Evolutionary conservation across 2,329 filamentous ascomycete genomes (phyloP).

Genomic region (Colletotrichum sp.): DNA sequence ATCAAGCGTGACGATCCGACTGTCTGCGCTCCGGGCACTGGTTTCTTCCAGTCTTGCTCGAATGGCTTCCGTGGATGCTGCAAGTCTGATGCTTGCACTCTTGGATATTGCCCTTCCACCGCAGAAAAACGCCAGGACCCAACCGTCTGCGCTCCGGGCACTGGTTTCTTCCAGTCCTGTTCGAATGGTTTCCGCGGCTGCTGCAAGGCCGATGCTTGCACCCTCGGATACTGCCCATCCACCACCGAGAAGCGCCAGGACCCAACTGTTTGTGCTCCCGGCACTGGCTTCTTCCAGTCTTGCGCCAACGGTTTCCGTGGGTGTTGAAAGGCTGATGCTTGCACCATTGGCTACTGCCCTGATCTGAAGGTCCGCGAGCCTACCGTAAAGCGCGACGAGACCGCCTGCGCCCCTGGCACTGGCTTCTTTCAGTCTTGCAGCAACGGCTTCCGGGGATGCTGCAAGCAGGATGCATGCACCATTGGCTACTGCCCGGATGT

Average conservation of each 20-base stretch:
- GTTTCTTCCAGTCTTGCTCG: slow-evolving; percentile 6
- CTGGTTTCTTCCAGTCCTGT: slow-evolving; percentile 12
- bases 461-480: slow-evolving; percentile 11
- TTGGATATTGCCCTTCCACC: neutral
- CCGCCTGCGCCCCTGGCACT: slow-evolving; percentile 3
- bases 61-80: slow-evolving; percentile 13
- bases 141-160: neutral
- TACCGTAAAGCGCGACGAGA: neutral
- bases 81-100: slow-evolving; percentile 6
- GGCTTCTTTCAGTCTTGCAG: slow-evolving; percentile 14
- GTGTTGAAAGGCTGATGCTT: slow-evolving; percentile 11
- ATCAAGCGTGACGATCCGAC: neutral
- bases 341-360: slow-evolving; percentile 6
- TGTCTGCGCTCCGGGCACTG: slow-evolving; percentile 1
- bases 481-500: slow-evolving; percentile 10
- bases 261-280: neutral
- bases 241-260: neutral
- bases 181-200: slow-evolving; percentile 3
- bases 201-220: slow-evolving; percentile 13
- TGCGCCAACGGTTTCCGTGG: slow-evolving; percentile 5
- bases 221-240: neutral
- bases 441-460: slow-evolving; percentile 13
- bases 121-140: neutral
- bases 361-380: neutral
- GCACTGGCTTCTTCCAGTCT: slow-evolving; percentile 10